Percentiles rank a stretch among this genome's conserved stretches.
These are phyloP conservation scores for Cyberlindnera maclurae DNA, from an alignment of 805 yeast species.

Conservation along the genomic window DNA sequence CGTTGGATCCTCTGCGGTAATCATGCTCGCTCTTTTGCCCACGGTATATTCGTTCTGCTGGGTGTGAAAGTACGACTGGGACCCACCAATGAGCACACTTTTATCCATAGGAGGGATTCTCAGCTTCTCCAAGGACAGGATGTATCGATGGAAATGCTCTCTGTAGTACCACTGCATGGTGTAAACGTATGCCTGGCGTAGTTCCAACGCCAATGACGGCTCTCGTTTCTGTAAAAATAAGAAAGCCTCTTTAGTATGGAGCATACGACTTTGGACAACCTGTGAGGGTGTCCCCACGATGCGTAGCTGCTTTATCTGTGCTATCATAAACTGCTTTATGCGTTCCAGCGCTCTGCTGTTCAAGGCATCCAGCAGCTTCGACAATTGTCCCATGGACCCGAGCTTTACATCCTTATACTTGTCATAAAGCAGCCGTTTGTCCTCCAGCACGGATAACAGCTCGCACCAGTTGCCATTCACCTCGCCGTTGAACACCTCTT, in stretches of 20 bases:
- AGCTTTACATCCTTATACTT: constrained; percentile 27
- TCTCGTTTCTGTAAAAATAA: constrained; percentile 49
- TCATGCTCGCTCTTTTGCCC: constrained; percentile 48
- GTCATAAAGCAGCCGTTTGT: constrained; percentile 48
- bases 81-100: constrained; percentile 45
- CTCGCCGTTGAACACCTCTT: constrained; percentile 49
- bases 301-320: constrained; percentile 61
- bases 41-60: constrained; percentile 23
- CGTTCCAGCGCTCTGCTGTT: constrained; percentile 65
- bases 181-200: constrained; percentile 71
- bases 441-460: constrained; percentile 48
- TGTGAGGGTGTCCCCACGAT: constrained; percentile 63
- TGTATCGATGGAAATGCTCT: constrained; percentile 68
- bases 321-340: constrained; percentile 60
- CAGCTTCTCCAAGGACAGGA: constrained; percentile 62
- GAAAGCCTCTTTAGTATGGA: constrained; percentile 56
- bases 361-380: constrained; percentile 40
- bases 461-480: constrained; percentile 57
- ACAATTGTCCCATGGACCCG: constrained; percentile 17
- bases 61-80: constrained; percentile 12
- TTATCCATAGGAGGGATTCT: constrained; percentile 46
- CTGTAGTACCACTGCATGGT: constrained; percentile 94
- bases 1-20: constrained; percentile 47
- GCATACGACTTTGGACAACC: constrained; percentile 57
- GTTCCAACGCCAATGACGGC: constrained; percentile 58